phyloP scores from a whole-genome alignment of 2,329 filamentous ascomycete species.

The Penicillium sp. region DNA sequence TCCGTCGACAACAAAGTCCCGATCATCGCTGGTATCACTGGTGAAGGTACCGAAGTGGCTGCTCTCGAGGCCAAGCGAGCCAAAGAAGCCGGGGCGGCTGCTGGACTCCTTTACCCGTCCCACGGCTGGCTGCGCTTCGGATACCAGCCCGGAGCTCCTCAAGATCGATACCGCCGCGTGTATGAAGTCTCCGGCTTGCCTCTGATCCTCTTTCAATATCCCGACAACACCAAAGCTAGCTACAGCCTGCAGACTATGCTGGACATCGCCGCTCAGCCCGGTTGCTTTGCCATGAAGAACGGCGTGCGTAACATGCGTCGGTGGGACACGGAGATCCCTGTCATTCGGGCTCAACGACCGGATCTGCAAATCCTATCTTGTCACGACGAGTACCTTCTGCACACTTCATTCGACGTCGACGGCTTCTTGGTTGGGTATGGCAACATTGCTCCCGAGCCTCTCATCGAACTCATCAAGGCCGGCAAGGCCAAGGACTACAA shows the following conservation, averaged over 20 bases:
- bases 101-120: slow-evolving; percentile 57
- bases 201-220: slow-evolving; percentile 59
- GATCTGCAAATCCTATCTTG: slow-evolving; percentile 44
- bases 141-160: slow-evolving; percentile 57
- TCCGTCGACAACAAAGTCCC: slow-evolving; percentile 52
- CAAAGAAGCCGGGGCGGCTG: slow-evolving; percentile 55
- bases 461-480: slow-evolving; percentile 56
- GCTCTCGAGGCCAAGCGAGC: slow-evolving; percentile 57
- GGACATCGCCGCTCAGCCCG: slow-evolving; percentile 57
- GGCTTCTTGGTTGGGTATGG: slow-evolving; percentile 60
- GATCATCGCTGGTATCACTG: slow-evolving; percentile 45
- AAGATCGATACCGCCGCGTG: slow-evolving; percentile 56
- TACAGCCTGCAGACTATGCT: slow-evolving; percentile 58
- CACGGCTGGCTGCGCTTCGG: slow-evolving; percentile 61
- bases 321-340: slow-evolving; percentile 60
- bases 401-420: slow-evolving; percentile 33
- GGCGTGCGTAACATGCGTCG: slow-evolving; percentile 61
- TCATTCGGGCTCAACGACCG: slow-evolving; percentile 55
- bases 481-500: slow-evolving; percentile 56
- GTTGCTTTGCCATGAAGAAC: slow-evolving; percentile 62
- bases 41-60: slow-evolving; percentile 58
- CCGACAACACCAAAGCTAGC: slow-evolving; percentile 58
- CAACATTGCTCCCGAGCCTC: slow-evolving; percentile 56
- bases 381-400: slow-evolving; percentile 1
- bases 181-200: slow-evolving; percentile 56